Percentiles rank a stretch among this genome's conserved stretches.
These are phyloP conservation scores for Jaenimonas drosophilae DNA, from an alignment of 208 protist genomes.

Conservation along the genomic window DNA sequence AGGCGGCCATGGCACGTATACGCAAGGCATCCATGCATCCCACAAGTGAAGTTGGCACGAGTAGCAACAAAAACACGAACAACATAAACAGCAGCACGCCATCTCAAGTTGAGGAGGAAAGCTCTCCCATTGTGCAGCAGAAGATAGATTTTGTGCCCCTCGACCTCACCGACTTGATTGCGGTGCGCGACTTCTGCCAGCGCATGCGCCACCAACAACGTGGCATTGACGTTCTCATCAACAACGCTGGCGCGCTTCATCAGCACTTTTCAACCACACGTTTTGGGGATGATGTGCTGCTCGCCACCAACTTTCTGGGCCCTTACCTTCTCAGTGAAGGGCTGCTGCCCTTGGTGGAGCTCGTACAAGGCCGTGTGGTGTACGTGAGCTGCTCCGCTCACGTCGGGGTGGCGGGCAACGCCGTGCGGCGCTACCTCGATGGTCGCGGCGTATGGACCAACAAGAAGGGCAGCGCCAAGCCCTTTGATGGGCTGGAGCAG, in stretches of 20 bases:
- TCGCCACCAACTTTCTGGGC: slow-evolving; percentile 67
- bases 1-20: slow-evolving; percentile 24
- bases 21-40: slow-evolving; percentile 3
- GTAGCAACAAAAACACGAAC: no score
- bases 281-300: slow-evolving; percentile 67
- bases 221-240: slow-evolving; percentile 57
- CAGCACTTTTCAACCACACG: slow-evolving; percentile 37
- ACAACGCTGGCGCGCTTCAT: slow-evolving; percentile 61
- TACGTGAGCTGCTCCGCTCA: slow-evolving; percentile 70
- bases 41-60: no score
- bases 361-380: slow-evolving; percentile 50
- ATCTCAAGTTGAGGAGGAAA: no score
- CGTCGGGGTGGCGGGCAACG: slow-evolving; percentile 43
- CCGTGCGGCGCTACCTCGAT: slow-evolving; percentile 50
- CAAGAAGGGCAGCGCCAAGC: slow-evolving; percentile 29
- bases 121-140: no score
- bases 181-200: slow-evolving; percentile 64
- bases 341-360: slow-evolving; percentile 56
- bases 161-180: slow-evolving; percentile 64
- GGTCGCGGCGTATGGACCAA: slow-evolving; percentile 65
- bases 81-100: no score
- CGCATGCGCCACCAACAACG: slow-evolving; percentile 18
- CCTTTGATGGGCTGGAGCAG: slow-evolving; percentile 75
- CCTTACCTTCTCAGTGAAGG: slow-evolving; percentile 73
- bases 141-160: slow-evolving; percentile 51